Evolutionary conservation across 805 yeast species (phyloP).

Genomic region (Ogataea parapolymorpha): DNA sequence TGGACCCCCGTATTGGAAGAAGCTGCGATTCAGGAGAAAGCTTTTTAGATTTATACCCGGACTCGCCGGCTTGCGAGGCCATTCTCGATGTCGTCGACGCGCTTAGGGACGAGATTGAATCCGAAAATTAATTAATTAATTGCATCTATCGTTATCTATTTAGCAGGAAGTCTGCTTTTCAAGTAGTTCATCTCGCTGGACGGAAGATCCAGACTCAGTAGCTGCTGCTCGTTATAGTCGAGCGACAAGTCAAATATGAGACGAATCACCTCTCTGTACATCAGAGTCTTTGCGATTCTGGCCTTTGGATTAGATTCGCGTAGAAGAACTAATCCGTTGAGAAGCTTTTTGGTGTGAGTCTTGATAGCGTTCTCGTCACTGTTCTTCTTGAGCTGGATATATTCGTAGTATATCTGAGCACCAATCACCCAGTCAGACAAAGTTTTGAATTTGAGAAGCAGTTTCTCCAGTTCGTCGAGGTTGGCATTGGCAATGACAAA

Average conservation of each 20-base stretch:
- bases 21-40: constrained; percentile 85
- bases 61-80: constrained; percentile 89
- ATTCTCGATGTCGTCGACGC: constrained; percentile 78
- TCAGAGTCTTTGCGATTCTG: constrained; percentile 50
- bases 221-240: constrained; percentile 32
- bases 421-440: constrained; percentile 52
- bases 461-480: constrained; percentile 28
- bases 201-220: constrained; percentile 41
- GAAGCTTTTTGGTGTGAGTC: constrained; percentile 36
- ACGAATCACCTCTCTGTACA: constrained; percentile 47
- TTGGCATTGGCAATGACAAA: constrained; percentile 51
- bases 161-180: constrained; percentile 28
- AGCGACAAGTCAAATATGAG: constrained; percentile 33
- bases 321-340: constrained; percentile 44
- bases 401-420: constrained; percentile 55
- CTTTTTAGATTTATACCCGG: constrained; percentile 79
- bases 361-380: constrained; percentile 16
- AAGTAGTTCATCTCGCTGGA: constrained; percentile 41
- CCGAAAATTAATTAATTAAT: constrained; percentile 8
- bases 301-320: constrained; percentile 35
- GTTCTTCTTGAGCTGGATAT: constrained; percentile 34
- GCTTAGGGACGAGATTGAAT: constrained; percentile 44
- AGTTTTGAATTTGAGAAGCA: constrained; percentile 45
- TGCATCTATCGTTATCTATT: constrained; percentile 6
- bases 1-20: constrained; percentile 91